Evolutionary conservation across 305 asterid genomes (phyloP), one percentile per base, ranked within the genome.

Genomic region (Fraxinus ornus): DNA sequence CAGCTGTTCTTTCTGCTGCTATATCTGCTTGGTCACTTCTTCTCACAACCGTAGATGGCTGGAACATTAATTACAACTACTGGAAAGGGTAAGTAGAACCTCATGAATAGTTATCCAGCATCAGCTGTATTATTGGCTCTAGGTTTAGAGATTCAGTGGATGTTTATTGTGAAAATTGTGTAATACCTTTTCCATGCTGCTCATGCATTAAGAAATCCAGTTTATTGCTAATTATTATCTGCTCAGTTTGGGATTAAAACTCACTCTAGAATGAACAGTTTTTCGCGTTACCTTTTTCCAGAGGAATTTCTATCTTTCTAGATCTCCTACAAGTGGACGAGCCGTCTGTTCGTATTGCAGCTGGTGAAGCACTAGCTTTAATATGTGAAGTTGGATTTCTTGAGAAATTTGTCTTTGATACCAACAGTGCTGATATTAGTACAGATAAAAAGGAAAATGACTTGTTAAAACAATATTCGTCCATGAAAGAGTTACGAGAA

Each of bases 11-110:
- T 5, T 84, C 85, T 80, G 78, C 88, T 21, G 84, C 90, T 24
- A 79, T 88, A 30, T 85, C 83, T 33, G 80, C 86, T 22, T 88
- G 89, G 90, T 82, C 86, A 0, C 80, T 88, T 70, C 85, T 86
- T 74, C 88, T 88, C 70, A 80, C 89, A 28, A 78, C 84, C 15
- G 28, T 88, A 7, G 52, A 55, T 77, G 80, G 85, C 66, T 77
- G 87, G 87, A 78, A 81, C 77, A 76, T 88, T 75, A 66, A 66
- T 66, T 81, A 80, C 82, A 68, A 74, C 57, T 9, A 79, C 30
- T 82, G 90, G 90, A 28, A 70, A 17, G 83, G 89, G 87, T 88
- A 79, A 76, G 35, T 77, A 55, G 49, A 80, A 76, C 35, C 30
- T 78, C 24, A 7, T 35, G 32, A 70, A 47, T 33, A 19, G 13